These are phyloP conservation scores for Chytriomyces confervae DNA, from an alignment of 192 early-diverging fungal species.

Conservation along the genomic window DNA sequence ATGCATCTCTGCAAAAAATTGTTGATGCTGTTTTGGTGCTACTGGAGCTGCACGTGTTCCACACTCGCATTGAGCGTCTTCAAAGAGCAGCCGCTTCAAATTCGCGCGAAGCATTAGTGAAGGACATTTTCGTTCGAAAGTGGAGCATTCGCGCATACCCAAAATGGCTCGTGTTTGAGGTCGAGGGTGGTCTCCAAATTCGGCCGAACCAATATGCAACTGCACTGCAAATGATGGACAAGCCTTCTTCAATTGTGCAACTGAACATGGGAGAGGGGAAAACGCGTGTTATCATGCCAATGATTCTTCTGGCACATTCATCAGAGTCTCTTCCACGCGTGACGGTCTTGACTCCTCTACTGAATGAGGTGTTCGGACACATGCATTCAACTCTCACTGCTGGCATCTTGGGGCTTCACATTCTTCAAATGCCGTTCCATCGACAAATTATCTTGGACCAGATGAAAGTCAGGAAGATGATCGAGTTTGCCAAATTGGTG, in stretches of 20 bases:
- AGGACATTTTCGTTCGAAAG: constrained; percentile 10
- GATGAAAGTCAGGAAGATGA: neutral
- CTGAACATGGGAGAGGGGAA: constrained; percentile 21
- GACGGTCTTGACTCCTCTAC: constrained; percentile 1
- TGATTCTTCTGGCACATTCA: neutral
- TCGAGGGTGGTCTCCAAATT: constrained; percentile 18
- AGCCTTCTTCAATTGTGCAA: constrained; percentile 4
- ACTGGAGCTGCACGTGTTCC: neutral
- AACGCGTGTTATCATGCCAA: constrained; percentile 20
- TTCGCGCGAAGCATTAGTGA: neutral
- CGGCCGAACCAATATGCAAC: neutral
- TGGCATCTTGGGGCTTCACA: constrained; percentile 8
- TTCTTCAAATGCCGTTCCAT: constrained; percentile 2
- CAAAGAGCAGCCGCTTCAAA: neutral
- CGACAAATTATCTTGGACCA: neutral
- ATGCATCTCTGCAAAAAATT: neutral
- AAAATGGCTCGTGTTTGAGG: constrained; percentile 18
- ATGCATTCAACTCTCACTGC: neutral
- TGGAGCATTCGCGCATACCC: neutral
- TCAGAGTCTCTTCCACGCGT: neutral
- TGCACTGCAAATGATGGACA: constrained; percentile 1
- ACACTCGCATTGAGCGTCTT: neutral
- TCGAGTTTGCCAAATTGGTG: neutral
- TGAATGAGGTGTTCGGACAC: neutral
- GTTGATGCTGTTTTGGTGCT: neutral